phyloP scores from a whole-genome alignment of 805 yeast genomes.

The Candida corydali region DNA sequence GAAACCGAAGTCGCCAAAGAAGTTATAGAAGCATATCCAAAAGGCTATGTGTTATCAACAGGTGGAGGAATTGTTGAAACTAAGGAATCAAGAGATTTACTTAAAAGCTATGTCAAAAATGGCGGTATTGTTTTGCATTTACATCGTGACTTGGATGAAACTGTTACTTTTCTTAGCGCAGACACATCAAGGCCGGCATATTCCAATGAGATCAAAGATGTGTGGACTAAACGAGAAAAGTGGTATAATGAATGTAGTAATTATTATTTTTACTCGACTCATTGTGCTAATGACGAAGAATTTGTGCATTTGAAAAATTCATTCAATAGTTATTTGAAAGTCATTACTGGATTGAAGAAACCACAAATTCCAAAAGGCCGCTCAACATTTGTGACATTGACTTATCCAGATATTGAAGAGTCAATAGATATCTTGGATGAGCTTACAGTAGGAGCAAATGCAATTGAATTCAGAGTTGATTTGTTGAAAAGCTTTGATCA shows the following conservation, averaged over 20 bases:
- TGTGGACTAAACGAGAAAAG: slow-evolving; percentile 77
- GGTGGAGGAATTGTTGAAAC: slow-evolving; percentile 96
- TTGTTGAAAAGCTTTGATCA: slow-evolving; percentile 47
- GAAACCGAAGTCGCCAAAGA: slow-evolving; percentile 59
- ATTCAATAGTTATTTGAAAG: slow-evolving; percentile 53
- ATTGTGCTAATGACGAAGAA: slow-evolving; percentile 53
- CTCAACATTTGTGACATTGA: slow-evolving; percentile 71
- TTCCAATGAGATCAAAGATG: slow-evolving; percentile 70
- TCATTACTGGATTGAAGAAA: slow-evolving; percentile 53
- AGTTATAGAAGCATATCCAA: slow-evolving; percentile 34
- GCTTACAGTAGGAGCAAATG: slow-evolving; percentile 66
- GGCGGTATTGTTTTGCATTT: slow-evolving; percentile 87
- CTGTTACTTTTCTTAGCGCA: slow-evolving; percentile 64
- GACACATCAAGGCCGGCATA: slow-evolving; percentile 91
- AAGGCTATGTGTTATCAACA: slow-evolving; percentile 73
- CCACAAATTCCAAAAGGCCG: slow-evolving; percentile 40
- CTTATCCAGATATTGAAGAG: slow-evolving; percentile 56
- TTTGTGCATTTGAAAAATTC: slow-evolving; percentile 54
- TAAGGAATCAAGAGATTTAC: slow-evolving; percentile 56
- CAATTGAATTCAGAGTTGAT: slow-evolving; percentile 83
- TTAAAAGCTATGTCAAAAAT: slow-evolving; percentile 48
- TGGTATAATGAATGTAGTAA: slow-evolving; percentile 82
- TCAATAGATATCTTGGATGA: slow-evolving; percentile 44
- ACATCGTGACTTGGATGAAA: slow-evolving; percentile 81
- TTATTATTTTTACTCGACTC: slow-evolving; percentile 71